phyloP scores from a whole-genome alignment of 176 grass and related monocot species.

The Zea luxurians region DNA sequence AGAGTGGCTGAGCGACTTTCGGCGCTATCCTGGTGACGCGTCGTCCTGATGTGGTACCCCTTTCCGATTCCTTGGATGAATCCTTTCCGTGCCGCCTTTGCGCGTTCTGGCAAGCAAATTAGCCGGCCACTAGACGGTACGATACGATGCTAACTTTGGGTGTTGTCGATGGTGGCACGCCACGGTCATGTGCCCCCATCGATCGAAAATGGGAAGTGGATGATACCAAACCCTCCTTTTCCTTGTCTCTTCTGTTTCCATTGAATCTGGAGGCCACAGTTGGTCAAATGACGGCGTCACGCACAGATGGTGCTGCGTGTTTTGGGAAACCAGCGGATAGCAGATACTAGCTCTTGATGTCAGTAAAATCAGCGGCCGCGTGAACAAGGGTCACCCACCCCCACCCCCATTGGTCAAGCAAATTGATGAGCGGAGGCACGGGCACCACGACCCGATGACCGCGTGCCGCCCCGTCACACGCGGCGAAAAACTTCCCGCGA shows the following conservation, averaged over 20 bases:
- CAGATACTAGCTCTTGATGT: background rate
- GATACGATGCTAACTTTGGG: background rate
- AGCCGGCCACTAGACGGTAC: too few species aligned
- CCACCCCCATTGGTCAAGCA: conserved; percentile 2
- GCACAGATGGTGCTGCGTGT: background rate
- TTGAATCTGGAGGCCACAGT: background rate
- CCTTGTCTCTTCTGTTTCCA: background rate
- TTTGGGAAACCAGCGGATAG: too few species aligned
- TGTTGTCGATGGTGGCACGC: background rate
- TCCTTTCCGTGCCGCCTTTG: background rate
- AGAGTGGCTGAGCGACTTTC: background rate
- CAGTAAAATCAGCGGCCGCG: background rate
- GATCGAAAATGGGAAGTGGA: background rate
- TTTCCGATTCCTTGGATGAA: background rate
- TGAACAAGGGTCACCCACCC: background rate
- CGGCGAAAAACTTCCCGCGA: background rate
- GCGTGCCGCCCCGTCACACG: background rate
- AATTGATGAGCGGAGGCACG: conserved; percentile 6
- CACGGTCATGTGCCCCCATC: background rate
- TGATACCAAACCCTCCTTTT: conserved; percentile 1
- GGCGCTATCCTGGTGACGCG: background rate
- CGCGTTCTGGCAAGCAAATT: background rate
- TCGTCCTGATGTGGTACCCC: background rate
- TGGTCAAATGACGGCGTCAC: conserved; percentile 21
- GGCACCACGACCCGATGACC: background rate